Base-by-base conservation (phyloP, 1,284 basidiomycete genomes). In the Heliocybe sulcata region DNA sequence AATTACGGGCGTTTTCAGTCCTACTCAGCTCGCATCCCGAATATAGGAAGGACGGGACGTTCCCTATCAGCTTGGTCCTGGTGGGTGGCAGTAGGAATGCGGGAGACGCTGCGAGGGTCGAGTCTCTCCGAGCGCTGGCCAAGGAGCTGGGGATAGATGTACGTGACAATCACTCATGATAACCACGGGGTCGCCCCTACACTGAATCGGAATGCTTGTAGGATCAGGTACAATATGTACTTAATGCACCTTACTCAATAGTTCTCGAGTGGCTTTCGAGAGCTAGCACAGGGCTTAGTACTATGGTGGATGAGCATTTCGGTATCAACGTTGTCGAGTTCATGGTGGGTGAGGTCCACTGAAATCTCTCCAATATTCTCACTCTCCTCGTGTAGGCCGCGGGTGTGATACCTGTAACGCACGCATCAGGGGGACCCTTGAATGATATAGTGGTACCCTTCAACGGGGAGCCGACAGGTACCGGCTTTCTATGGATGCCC, bases 221-320 rank as follows among this genome's bases (percentile, higher is more conserved):
- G 88, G 70, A 79, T 11, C 76, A 85, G 55, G 85, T 94, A 19
- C 77, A 85, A 47, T 92, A 98, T 60, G 71, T 90, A 3, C 79
- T 97, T 49, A 98, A 98, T 62, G 92, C 92, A 0, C 72, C 88
- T 1, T 98, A 90, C 61, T 61, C 81, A 0, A 77, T 78, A 9
- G 80, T 98, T 58, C 77, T 95, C 1, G 59, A 69, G 1, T 83
- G 84, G 72, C 77, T 99, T 1, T 80, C 83, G 0, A 71, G 72
- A 14, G 86, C 94, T 0, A 90, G 86, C 56, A 79, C 98, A 3
- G 96, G 97, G 0, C 67, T 98, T 23, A 96, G 92, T 65, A 98
- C 96, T 2, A 99, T 99, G 96, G 83, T 95, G 1, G 95, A 99
- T 66, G 97, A 99, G 69, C 96, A 99, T 68, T 99, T 99, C 63